Evolutionary conservation across 768 basidiomycete species (phyloP), one percentile per base, ranked within the genome.

Genomic region (Macrocybe gigantea): DNA sequence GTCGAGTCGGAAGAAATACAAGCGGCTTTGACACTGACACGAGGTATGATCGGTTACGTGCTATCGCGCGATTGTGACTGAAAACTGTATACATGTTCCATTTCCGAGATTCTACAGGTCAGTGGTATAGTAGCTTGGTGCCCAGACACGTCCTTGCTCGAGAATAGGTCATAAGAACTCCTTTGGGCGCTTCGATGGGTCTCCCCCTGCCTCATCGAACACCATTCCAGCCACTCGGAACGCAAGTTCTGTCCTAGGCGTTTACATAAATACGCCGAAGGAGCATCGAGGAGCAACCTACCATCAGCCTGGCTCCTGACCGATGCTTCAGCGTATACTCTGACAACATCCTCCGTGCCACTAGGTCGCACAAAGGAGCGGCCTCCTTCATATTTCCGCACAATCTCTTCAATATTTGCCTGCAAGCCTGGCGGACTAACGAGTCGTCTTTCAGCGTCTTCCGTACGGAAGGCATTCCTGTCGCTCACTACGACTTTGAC

Each of bases 261-360:
- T 48, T 50, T 49, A 30, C 45, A 46, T 36, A 36, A 13, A 47
- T 10, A 22, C 34, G 40, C 22, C 38, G 9, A 37, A 15, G 48
- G n/a, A 33, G 22, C 6, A 10, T 31, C 41, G 9, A 35, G 31
- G 9, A 36, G 13, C 38, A 14, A 72, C 85, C 60, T 55, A 96
- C 95, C 88, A 63, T 94, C 92, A 13, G 88, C 91, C 56, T 86
- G 83, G 10, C 77, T 65, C 51, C 77, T 79, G 37, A 80, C 68
- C 40, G 71, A 73, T 1, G 96, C 95, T 64, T 99, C 96, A 1
- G 94, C 96, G 60, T 98, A 99, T 11, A 99, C 93, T 49, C 96
- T 78, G 5, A 99, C 96, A 22, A 95, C 94, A 59, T 99, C 94
- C 64, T 99, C 96, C 15, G 96, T 99, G 7, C 96, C 96, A 64